Percentiles rank a stretch among this genome's conserved stretches.
Conservation (phyloP, 2,329 filamentous ascomycete genomes). For the Exophiala calicioides region DNA sequence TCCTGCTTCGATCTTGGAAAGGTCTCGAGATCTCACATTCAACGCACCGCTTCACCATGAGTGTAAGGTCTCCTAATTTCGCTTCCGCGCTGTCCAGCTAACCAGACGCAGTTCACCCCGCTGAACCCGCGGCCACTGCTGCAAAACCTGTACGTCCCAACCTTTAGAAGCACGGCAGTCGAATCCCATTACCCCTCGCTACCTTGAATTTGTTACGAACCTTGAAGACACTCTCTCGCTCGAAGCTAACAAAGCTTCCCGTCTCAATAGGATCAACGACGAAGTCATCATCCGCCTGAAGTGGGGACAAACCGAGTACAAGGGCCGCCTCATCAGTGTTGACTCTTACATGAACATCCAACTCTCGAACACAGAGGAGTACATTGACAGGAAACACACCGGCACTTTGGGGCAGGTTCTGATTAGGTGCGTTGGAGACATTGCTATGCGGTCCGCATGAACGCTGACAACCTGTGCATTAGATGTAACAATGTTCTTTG, state of each 20-base stretch:
- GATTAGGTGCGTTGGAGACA: conserved; percentile 66
- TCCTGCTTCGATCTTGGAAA: neutral
- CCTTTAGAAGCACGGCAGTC: conserved; percentile 20
- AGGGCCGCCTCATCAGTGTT: conserved; percentile 85
- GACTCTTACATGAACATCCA: conserved; percentile 99
- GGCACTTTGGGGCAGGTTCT: conserved; percentile 86
- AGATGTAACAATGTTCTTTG: conserved; percentile 96
- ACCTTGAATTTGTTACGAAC: neutral
- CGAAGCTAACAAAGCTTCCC: conserved; percentile 19
- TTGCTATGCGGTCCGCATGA: neutral
- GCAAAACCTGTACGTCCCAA: conserved; percentile 72
- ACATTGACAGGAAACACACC: conserved; percentile 81
- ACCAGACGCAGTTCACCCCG: conserved; percentile 69
- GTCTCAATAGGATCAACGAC: conserved; percentile 70
- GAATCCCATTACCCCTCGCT: neutral
- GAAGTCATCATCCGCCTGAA: conserved; percentile 90
- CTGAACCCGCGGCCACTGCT: conserved; percentile 97
- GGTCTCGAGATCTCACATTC: neutral
- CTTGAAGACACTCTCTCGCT: too few relatives aligned
- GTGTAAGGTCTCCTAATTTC: conserved; percentile 33
- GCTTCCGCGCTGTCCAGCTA: conserved; percentile 27
- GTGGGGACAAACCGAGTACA: conserved; percentile 98
- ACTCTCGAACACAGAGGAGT: conserved; percentile 87
- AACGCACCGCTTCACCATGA: conserved; percentile 37
- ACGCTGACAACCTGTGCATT: conserved; percentile 9